Base-by-base conservation (phyloP, 352 stramenopile species). In the Phytopythium cucurbitacearum region DNA sequence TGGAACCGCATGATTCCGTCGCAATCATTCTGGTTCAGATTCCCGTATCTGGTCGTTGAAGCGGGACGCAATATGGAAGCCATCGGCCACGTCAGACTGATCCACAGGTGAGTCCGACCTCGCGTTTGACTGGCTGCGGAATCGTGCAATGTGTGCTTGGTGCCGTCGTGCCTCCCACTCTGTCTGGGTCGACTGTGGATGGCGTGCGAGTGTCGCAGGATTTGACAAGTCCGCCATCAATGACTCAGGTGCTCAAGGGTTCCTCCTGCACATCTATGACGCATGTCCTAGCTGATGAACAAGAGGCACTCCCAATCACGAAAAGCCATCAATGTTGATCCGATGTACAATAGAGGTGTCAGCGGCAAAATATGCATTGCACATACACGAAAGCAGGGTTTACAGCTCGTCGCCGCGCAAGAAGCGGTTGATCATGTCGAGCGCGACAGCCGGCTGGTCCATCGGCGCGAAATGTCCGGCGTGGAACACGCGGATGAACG, bases 361-460 rank as follows among this genome's bases (percentile, higher is more conserved):
- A 28, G 21, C 21, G 2, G 21, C 21, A 28, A 2, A 28, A 28
- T 2, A 28, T 28, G 21, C 21, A 28, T 28, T 28, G 21, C 21
- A 28, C 21, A 28, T 28, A 28, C 32, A 13, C 4, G 21, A 28
- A 28, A 28, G 21, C 21, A 28, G 21, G 21, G 21, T 34, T 48
- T 59, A 65, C 34, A 65, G 39, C 32, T 3, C 36, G 13, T 69
- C 54, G 15, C 63, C 60, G 4, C 60, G 40, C 44, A 92, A 67
- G 73, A 91, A 89, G 4, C 58, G 46, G 49, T 83, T 75, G 58
- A 87, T 63, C 67, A 89, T 84, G 35, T 61, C 60, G n/a, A 85
- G 42, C 38, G 69, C 41, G 2, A 73, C 67, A 16, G 56, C 48
- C 0, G 77, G 75, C 44, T 86, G 71, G 51, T 85, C 65, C 57